Evolutionary conservation across 2,329 filamentous ascomycete species (phyloP).

Genomic region (Diplocarpon mali): DNA sequence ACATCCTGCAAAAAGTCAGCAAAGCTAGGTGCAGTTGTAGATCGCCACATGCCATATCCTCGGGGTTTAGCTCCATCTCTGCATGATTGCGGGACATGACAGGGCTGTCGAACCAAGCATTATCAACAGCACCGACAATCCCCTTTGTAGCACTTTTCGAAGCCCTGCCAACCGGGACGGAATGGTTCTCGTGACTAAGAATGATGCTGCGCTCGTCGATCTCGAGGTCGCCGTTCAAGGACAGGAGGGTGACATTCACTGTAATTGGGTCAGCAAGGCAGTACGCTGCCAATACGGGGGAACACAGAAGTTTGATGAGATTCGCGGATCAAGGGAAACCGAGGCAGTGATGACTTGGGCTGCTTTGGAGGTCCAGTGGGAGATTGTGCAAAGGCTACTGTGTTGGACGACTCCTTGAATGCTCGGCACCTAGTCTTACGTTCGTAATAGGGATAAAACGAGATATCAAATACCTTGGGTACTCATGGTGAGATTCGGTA

Average conservation of each 20-base stretch:
- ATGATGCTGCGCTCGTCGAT: constrained; percentile 16
- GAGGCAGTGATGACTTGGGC: too few species aligned
- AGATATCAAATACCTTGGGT: too few species aligned
- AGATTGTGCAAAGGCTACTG: neutral
- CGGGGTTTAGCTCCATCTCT: constrained; percentile 34
- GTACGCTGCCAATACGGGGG: neutral
- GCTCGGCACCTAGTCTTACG: too few species aligned
- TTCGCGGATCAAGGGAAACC: neutral
- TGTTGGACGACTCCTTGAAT: neutral
- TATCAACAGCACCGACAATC: constrained; percentile 35
- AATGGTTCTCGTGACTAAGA: constrained; percentile 13
- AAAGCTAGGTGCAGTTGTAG: neutral
- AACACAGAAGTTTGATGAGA: neutral
- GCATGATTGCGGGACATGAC: constrained; percentile 65
- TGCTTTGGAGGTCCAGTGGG: neutral
- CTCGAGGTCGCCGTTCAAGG: constrained; percentile 16
- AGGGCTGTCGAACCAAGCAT: constrained; percentile 59
- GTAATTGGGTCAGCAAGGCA: constrained; percentile 8
- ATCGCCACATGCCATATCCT: constrained; percentile 32
- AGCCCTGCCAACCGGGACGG: constrained; percentile 32
- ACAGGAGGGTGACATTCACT: constrained; percentile 19
- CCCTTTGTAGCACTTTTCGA: constrained; percentile 36
- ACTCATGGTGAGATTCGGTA: too few species aligned
- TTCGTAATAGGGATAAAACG: too few species aligned
- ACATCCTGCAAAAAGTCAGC: constrained; percentile 28